Evolutionary conservation across 495 filamentous ascomycete species (phyloP), one percentile per base, ranked within the genome.

Genomic region (Aspergillus panamensis): DNA sequence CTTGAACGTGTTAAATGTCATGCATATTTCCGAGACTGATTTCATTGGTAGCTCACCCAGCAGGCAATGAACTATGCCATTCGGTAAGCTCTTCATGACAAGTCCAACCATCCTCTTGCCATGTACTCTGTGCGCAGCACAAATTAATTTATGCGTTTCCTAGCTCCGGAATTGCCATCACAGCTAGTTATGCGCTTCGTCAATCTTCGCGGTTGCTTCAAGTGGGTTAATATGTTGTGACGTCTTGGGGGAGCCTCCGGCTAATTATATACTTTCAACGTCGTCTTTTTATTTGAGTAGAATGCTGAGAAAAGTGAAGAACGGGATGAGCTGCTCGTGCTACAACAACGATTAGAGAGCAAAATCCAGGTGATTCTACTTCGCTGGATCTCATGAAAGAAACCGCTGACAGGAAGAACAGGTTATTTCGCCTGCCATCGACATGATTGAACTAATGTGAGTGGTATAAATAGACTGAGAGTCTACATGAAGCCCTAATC

Each of bases 1-100:
- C n/a, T 44, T 43, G 14, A 45, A 19, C 8, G 44, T 31, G 17
- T 13, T 1, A 16, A 20, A 45, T 47, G 40, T 13, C 25, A 52
- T 58, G 17, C 54, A 37, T 9, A 17, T 37, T 35, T 40, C 50
- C 39, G 40, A 51, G 51, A 50, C 55, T 66, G 51, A 64, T 44
- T 40, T 60, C 65, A 48, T 60, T 59, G 39, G 49, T 53, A 88
- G 85, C 73, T 89, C 64, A 89, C 87, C 47, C 82, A 88, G 66
- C 91, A 96, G 75, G 90, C 91, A 47, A 87, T 92, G 83, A 96
- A 91, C 73, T 92, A 90, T 81, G 91, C 90, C 71, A 89, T 96
- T 59, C 78, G 85, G 80, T 85, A 72, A 25, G 45, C 20, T 45
- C 12, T n/a, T 48, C 25, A 29, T 31, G 6, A 29, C 0, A 31